Evolutionary conservation across 2,329 filamentous ascomycete genomes (phyloP).

Genomic region (Epichloe uncinata): DNA sequence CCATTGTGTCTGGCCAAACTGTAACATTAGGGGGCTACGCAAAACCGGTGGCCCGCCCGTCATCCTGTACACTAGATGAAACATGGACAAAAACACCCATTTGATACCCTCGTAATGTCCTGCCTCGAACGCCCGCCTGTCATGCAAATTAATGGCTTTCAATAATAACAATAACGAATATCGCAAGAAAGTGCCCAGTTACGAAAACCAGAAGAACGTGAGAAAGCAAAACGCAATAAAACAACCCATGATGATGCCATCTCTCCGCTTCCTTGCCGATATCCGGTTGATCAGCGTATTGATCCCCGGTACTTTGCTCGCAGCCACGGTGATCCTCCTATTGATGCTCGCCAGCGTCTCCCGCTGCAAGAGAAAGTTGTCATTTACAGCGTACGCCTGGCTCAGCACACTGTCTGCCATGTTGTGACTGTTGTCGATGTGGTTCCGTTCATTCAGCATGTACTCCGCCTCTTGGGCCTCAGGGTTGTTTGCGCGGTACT

Average conservation of each 20-base stretch:
- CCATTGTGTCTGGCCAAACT: background rate
- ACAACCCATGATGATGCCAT: conserved; percentile 81
- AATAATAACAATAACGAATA: background rate
- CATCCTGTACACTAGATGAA: conserved; percentile 17
- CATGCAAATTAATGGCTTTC: conserved; percentile 8
- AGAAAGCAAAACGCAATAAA: conserved; percentile 92
- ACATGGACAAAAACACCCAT: conserved; percentile 8
- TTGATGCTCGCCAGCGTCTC: conserved; percentile 85
- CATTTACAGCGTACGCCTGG: conserved; percentile 93
- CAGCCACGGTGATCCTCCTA: conserved; percentile 75
- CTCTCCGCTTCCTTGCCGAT: conserved; percentile 84
- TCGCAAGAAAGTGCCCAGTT: background rate
- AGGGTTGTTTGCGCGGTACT: conserved; percentile 72
- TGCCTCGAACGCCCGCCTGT: conserved; percentile 18
- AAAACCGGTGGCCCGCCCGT: background rate
- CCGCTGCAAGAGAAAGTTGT: conserved; percentile 75
- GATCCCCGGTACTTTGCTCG: conserved; percentile 82
- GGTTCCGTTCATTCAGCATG: conserved; percentile 80
- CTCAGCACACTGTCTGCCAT: conserved; percentile 83
- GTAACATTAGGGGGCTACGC: background rate
- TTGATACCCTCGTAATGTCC: conserved; percentile 19
- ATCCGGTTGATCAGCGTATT: conserved; percentile 88
- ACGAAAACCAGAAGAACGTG: conserved; percentile 69
- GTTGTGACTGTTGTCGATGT: conserved; percentile 79
- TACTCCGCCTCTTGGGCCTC: conserved; percentile 84